These are phyloP conservation scores for Vinca minor DNA, from an alignment of 257 asterid genomes.

Conservation along the genomic window DNA sequence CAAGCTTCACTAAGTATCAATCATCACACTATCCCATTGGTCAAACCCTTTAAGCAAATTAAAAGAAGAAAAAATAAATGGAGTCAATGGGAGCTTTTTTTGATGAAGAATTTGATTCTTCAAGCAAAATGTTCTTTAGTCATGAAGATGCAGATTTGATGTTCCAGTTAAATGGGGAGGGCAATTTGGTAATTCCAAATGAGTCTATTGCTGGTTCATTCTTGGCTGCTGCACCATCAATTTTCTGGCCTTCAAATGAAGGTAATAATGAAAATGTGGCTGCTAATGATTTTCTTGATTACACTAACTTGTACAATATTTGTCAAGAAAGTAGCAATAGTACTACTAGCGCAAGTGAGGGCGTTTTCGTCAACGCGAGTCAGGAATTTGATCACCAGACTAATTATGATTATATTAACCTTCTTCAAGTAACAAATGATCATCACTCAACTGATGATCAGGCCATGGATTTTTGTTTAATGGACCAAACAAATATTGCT, in stretches of 20 bases:
- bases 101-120: constrained; percentile 66
- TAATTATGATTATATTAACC: constrained; percentile 5
- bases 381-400: constrained; percentile 2
- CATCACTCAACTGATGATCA: constrained; percentile 12
- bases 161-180: constrained; percentile 27
- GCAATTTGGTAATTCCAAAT: constrained; percentile 9
- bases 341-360: constrained; percentile 12
- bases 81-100: constrained; percentile 48
- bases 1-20: constrained; percentile 22
- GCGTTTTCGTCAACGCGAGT: neutral
- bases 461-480: constrained; percentile 19
- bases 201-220: neutral
- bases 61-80: constrained; percentile 19
- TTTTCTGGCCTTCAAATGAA: constrained; percentile 15
- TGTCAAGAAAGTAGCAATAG: constrained; percentile 53
- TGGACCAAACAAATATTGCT: constrained; percentile 20
- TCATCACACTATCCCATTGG: constrained; percentile 4
- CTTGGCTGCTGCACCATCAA: constrained; percentile 13
- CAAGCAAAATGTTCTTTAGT: constrained; percentile 47
- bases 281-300: constrained; percentile 11
- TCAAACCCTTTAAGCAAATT: neutral
- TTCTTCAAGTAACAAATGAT: constrained; percentile 10
- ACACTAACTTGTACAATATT: constrained; percentile 21
- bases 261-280: constrained; percentile 15
- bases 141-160: constrained; percentile 39